These are phyloP conservation scores for Adansonia madagascariensis DNA, from an alignment of 441 rosid genomes.

Conservation along the genomic window DNA sequence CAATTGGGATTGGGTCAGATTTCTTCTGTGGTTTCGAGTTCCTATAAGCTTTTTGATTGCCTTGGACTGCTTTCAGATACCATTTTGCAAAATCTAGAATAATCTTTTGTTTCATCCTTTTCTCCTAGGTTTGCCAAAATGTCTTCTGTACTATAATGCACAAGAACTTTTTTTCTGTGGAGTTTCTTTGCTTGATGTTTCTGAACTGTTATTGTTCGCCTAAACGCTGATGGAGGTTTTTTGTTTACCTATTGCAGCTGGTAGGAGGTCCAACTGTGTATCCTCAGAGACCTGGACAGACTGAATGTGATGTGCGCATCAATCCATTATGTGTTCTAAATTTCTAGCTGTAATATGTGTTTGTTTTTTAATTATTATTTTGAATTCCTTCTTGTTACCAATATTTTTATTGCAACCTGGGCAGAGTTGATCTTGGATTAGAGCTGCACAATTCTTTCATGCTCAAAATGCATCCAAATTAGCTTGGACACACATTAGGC, in stretches of 20 bases:
- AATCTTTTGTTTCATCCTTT: not conserved
- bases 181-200: constrained; percentile 7
- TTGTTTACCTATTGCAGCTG: constrained; percentile 54
- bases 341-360: not conserved
- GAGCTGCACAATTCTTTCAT: not conserved
- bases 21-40: constrained; percentile 13
- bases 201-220: constrained; percentile 18
- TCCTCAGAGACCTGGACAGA: constrained; percentile 89
- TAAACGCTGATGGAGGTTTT: constrained; percentile 22
- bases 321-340: constrained; percentile 14
- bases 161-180: not conserved
- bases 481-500: not conserved
- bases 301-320: constrained; percentile 85
- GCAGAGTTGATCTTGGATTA: not conserved
- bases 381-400: not conserved
- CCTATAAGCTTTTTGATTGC: not conserved
- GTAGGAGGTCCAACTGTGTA: constrained; percentile 53
- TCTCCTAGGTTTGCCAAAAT: constrained; percentile 5
- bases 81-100: not conserved
- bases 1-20: not conserved
- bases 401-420: not conserved
- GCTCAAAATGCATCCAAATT: constrained; percentile 1
- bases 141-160: not conserved
- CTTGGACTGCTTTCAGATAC: not conserved
- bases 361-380: not conserved